These are phyloP conservation scores for Picea sitchensis DNA, from an alignment of 75 land plant genomes.

Conservation along the genomic window DNA sequence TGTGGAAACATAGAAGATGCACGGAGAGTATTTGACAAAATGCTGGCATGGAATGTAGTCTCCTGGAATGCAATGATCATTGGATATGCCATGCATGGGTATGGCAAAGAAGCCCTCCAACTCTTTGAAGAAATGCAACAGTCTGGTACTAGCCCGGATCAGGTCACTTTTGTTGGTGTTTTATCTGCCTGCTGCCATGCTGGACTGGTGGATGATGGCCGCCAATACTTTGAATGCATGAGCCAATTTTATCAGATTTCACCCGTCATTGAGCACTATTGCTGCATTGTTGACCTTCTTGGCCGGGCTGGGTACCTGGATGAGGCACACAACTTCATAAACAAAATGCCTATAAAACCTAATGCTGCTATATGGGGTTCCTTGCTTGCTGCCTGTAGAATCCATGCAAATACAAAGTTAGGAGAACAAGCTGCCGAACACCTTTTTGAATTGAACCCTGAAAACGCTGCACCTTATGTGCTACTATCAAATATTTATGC, in stretches of 20 bases:
- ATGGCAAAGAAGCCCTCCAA: background rate
- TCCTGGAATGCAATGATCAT: constrained; percentile 9
- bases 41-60: background rate
- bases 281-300: constrained; percentile 19
- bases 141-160: constrained; percentile 3
- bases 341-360: constrained; percentile 13
- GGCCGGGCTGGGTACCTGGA: constrained; percentile 12
- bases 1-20: constrained; percentile 11
- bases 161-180: constrained; percentile 17
- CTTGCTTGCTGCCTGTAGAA: constrained; percentile 16
- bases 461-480: constrained; percentile 49
- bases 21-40: constrained; percentile 1
- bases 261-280: constrained; percentile 15
- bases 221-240: background rate
- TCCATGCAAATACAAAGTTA: constrained; percentile 9
- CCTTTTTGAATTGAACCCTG: constrained; percentile 42
- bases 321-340: constrained; percentile 15
- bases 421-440: constrained; percentile 42
- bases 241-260: background rate
- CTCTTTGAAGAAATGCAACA: constrained; percentile 8
- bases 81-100: constrained; percentile 10
- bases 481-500: constrained; percentile 69
- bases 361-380: constrained; percentile 8
- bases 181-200: constrained; percentile 17
- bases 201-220: constrained; percentile 3